Base-by-base conservation (phyloP, 2,329 filamentous ascomycete genomes). In the Stylonectria norvegica region DNA sequence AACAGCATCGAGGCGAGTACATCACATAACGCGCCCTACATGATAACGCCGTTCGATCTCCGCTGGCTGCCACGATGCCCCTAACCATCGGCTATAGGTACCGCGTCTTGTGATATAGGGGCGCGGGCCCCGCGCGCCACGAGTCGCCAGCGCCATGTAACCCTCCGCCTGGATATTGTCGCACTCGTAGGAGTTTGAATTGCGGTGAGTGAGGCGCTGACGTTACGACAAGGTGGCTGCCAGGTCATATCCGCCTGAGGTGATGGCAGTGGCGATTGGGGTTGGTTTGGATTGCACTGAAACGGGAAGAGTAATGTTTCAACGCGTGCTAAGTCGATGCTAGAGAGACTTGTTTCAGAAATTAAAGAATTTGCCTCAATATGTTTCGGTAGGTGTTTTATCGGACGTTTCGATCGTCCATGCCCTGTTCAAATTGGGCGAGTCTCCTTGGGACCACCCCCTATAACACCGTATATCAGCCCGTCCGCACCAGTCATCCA, bases 131-230 rank as follows among this genome's bases (percentile, higher is more conserved):
- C 15, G 15, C 15, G 15, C 30, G 14, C 30, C 11, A 18, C 30
- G 17, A 17, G 30, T 19, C 19, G 30, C 7, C 14, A 32, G 30
- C 30, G 30, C 30, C 30, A 32, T 32, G 30, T 32, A 32, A 32
- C 30, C 30, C 30, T 32, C 30, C 30, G 14, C 16, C 30, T 32
- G 16, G 30, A 5, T 6, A n/a, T 19, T 14, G 30, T 32, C 30
- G 19, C 15, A 18, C 30, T 30, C 19, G 17, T 14, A 19, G 15
- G 30, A 8, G 8, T 25, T 7, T 8, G 12, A 25, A 12, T 10
- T 30, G 14, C 27, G 27, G 27, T 30, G 27, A 30, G 15, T 30
- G 15, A 30, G 27, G 14, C 6, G 8, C 27, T 15, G 27, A 30
- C 8, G 27, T 8, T 30, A 30, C 15, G 15, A 14, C 15, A 15